Evolutionary conservation across 257 asterid genomes (phyloP).

Genomic region (Nicotiana obtusifolia): DNA sequence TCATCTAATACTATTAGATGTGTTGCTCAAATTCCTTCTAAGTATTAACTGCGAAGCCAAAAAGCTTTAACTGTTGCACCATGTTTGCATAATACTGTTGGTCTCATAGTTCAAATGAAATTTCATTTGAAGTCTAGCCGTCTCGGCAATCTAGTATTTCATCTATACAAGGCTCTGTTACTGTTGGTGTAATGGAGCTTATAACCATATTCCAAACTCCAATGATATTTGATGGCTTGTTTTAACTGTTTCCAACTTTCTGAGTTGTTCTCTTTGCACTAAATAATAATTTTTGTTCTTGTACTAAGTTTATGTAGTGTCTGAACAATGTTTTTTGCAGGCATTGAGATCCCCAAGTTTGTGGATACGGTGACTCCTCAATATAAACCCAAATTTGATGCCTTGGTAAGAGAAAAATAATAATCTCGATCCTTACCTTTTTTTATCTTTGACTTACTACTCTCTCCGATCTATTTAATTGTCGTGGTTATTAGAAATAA

Average conservation of each 20-base stretch:
- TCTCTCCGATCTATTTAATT: too few species aligned
- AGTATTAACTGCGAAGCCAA: neutral
- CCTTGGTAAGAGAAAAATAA: conserved; percentile 49
- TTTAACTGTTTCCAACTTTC: neutral
- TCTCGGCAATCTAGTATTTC: neutral
- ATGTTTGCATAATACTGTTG: neutral
- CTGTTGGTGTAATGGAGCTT: neutral
- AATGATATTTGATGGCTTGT: neutral
- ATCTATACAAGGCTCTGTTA: neutral
- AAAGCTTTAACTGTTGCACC: neutral
- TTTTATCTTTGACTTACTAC: neutral
- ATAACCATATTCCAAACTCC: neutral
- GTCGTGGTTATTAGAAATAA: too few species aligned
- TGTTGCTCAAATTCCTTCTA: neutral
- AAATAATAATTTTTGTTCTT: too few species aligned
- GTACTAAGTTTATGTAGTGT: conserved; percentile 8
- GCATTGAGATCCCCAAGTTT: conserved; percentile 69
- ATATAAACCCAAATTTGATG: conserved; percentile 79
- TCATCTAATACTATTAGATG: neutral
- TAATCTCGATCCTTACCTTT: neutral
- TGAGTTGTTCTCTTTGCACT: neutral
- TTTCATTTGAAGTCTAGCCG: neutral
- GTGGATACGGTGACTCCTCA: conserved; percentile 84
- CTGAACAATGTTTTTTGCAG: conserved; percentile 29
- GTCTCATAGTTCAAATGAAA: neutral